Evolutionary conservation across 2,329 filamentous ascomycete species (phyloP).

Genomic region (Stagonosporopsis rhizophila): DNA sequence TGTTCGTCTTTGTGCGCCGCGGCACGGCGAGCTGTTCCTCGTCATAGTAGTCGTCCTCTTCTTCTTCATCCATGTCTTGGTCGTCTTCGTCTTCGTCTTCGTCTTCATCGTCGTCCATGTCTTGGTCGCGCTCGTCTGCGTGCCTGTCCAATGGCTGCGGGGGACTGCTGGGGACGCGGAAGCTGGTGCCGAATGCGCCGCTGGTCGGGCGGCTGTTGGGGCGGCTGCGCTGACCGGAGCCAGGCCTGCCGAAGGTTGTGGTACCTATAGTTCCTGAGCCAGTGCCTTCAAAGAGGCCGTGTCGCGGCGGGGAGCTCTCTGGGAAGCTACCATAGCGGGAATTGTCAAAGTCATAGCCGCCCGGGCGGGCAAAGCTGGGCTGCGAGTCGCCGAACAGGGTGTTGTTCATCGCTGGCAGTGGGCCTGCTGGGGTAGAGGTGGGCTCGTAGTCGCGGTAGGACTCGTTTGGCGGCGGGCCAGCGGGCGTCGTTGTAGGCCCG

Average conservation of each 20-base stretch:
- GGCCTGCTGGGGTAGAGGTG: constrained; percentile 65
- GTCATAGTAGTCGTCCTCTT: constrained; percentile 52
- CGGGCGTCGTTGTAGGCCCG: constrained; percentile 64
- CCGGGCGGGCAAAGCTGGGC: constrained; percentile 39
- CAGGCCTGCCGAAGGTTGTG: constrained; percentile 39
- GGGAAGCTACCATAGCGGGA: constrained; percentile 29
- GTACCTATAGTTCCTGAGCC: constrained; percentile 37
- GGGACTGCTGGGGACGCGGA: constrained; percentile 48
- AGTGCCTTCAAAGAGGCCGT: constrained; percentile 36
- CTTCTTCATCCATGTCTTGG: constrained; percentile 53
- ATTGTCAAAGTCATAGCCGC: constrained; percentile 28
- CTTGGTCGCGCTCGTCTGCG: constrained; percentile 51
- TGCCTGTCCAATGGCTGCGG: constrained; percentile 24
- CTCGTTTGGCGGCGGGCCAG: constrained; percentile 61
- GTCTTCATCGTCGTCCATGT: constrained; percentile 34
- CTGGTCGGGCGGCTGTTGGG: constrained; percentile 35
- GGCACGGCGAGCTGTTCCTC: constrained; percentile 55
- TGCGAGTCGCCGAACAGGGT: constrained; percentile 61
- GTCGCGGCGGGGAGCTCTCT: constrained; percentile 46
- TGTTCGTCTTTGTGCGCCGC: constrained; percentile 30
- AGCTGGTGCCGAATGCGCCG: constrained; percentile 32
- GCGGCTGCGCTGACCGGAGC: constrained; percentile 37
- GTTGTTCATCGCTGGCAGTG: constrained; percentile 54
- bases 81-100: constrained; percentile 42
- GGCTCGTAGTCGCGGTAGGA: constrained; percentile 49